A percentile compares a stretch with the other conserved stretches of the same genome.
Conservation (phyloP, 2,329 filamentous ascomycete species). For the Beauveria asiatica region DNA sequence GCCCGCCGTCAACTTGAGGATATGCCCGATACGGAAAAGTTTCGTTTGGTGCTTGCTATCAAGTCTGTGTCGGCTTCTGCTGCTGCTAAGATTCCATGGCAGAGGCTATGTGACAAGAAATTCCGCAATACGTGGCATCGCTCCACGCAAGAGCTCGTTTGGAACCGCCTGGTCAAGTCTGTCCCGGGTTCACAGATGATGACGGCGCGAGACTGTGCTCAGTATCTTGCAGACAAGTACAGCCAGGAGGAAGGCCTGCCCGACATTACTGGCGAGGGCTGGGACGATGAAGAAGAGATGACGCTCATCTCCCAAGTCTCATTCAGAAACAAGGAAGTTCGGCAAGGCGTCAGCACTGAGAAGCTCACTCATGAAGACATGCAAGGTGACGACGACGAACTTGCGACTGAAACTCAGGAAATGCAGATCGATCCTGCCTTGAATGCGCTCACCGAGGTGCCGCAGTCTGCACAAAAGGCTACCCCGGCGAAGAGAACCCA, state of each 20-base stretch:
- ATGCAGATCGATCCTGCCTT: constrained; percentile 26
- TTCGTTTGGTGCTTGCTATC: constrained; percentile 35
- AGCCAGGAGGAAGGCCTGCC: constrained; percentile 26
- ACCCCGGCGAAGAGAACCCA: constrained; percentile 19
- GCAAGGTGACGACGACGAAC: constrained; percentile 9
- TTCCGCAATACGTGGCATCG: constrained; percentile 32
- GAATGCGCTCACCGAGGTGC: constrained; percentile 7
- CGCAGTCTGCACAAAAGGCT: constrained; percentile 17
- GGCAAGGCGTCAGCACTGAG: constrained; percentile 21
- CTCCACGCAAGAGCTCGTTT: constrained; percentile 29
- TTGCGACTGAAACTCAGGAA: constrained; percentile 15
- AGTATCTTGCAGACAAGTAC: constrained; percentile 26
- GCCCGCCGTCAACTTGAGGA: constrained; percentile 32
- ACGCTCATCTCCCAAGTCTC: constrained; percentile 16
- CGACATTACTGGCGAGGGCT: constrained; percentile 22
- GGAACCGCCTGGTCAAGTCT: constrained; percentile 29
- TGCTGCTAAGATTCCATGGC: constrained; percentile 39
- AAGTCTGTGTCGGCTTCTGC: constrained; percentile 28
- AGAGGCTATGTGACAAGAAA: constrained; percentile 30
- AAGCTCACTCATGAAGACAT: constrained; percentile 18
- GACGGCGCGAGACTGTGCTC: constrained; percentile 27
- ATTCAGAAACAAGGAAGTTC: constrained; percentile 1
- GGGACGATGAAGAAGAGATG: constrained; percentile 26
- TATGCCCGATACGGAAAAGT: constrained; percentile 37
- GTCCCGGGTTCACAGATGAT: constrained; percentile 24